Evolutionary conservation across 169 alveolate species (phyloP).

Genomic region (Eimeria zaria): DNA sequence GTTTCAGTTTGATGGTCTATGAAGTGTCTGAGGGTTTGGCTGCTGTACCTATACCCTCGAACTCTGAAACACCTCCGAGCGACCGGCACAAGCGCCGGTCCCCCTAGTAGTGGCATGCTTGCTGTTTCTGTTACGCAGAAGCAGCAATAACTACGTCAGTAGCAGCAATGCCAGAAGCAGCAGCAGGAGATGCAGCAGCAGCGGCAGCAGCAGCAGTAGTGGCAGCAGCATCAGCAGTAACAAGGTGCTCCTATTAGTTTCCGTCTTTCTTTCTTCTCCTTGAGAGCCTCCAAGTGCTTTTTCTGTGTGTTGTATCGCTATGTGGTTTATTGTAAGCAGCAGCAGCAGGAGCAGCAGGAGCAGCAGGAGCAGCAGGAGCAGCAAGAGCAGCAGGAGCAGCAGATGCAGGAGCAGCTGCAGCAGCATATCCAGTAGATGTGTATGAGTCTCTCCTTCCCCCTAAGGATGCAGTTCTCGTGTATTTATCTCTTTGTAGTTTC

Average conservation of each 20-base stretch:
- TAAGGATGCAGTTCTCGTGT: neutral
- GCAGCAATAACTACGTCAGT: neutral
- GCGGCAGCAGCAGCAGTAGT: neutral
- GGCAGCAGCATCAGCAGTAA: slow-evolving; percentile 4
- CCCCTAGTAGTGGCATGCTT: too few relatives aligned
- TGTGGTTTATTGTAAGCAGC: neutral
- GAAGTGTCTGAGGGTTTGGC: too few relatives aligned
- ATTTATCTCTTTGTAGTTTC: neutral
- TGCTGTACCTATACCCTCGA: too few relatives aligned
- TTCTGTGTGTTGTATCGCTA: neutral
- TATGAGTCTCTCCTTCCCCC: neutral
- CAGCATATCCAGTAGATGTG: neutral
- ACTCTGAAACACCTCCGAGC: too few relatives aligned
- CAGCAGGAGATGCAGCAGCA: neutral
- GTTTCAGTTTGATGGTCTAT: too few relatives aligned
- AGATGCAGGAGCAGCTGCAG: neutral
- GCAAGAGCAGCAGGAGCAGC: neutral
- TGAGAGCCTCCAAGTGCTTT: neutral
- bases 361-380: neutral
- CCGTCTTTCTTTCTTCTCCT: neutral
- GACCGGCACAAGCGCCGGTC: too few relatives aligned
- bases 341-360: neutral
- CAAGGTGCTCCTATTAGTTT: neutral
- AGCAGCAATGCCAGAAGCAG: neutral
- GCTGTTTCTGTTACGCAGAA: neutral